These are phyloP conservation scores for Aphanoascus verrucosus DNA, from an alignment of 2,329 filamentous ascomycete genomes.

Conservation along the genomic window DNA sequence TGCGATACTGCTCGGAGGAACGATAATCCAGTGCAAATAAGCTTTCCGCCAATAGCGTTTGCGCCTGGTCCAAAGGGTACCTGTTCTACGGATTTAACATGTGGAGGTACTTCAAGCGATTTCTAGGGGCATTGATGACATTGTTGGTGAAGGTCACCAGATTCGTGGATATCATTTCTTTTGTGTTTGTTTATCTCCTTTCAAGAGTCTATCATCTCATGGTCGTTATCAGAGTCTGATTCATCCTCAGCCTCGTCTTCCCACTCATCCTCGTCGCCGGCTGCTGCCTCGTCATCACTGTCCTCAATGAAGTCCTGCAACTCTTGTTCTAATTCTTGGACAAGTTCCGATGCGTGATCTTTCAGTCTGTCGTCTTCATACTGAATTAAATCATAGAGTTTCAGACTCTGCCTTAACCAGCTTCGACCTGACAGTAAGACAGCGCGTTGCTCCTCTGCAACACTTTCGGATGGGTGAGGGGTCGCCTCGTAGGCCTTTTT, in stretches of 20 bases:
- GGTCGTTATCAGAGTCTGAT: slow-evolving; percentile 34
- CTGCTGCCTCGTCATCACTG: slow-evolving; percentile 42
- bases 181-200: slow-evolving; percentile 8
- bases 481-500: slow-evolving; percentile 27
- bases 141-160: background rate
- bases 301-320: slow-evolving; percentile 50
- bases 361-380: slow-evolving; percentile 51
- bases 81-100: background rate
- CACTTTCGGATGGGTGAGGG: slow-evolving; percentile 26
- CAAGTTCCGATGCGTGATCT: slow-evolving; percentile 36
- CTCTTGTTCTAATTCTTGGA: slow-evolving; percentile 49
- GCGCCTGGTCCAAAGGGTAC: background rate
- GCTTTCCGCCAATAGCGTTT: background rate
- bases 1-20: slow-evolving; percentile 1
- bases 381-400: slow-evolving; percentile 64
- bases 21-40: background rate
- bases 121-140: background rate
- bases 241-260: slow-evolving; percentile 48
- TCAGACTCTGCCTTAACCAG: slow-evolving; percentile 72
- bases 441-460: slow-evolving; percentile 46
- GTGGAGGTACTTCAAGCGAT: background rate
- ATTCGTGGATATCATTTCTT: background rate
- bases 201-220: slow-evolving; percentile 46
- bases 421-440: slow-evolving; percentile 64
- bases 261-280: slow-evolving; percentile 34